These are phyloP conservation scores for Firmiana major DNA, from an alignment of 345 rosid species.

Conservation along the genomic window DNA sequence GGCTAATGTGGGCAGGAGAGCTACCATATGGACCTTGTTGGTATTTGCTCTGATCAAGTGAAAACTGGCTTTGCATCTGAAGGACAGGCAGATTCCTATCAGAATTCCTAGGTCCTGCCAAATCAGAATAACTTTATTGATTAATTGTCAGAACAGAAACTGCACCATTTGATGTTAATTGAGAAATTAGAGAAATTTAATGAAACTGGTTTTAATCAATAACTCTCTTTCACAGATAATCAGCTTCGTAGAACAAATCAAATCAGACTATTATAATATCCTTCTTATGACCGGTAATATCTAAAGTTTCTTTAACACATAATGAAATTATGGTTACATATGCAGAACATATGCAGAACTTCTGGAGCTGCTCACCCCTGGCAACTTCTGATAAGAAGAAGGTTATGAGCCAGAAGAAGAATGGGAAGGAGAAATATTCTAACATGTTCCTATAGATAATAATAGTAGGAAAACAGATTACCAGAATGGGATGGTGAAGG, in stretches of 20 bases:
- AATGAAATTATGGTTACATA: neutral
- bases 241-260: neutral
- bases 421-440: too few relatives aligned
- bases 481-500: constrained; percentile 34
- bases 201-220: neutral
- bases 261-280: neutral
- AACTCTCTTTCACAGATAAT: neutral
- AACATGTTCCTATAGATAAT: neutral
- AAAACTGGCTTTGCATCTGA: constrained; percentile 38
- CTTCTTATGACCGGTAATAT: neutral
- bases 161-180: neutral
- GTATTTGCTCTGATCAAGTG: constrained; percentile 35
- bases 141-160: neutral
- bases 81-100: constrained; percentile 29
- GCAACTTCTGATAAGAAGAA: neutral
- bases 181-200: neutral
- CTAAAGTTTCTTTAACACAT: neutral
- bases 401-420: neutral
- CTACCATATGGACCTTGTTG: constrained; percentile 34
- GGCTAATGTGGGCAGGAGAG: constrained; percentile 27
- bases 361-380: neutral
- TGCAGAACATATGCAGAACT: neutral
- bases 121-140: constrained; percentile 13
- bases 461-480: constrained; percentile 5
- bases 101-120: constrained; percentile 41